Evolutionary conservation across 768 basidiomycete genomes (phyloP).

Genomic region (Suillus ampliporus): DNA sequence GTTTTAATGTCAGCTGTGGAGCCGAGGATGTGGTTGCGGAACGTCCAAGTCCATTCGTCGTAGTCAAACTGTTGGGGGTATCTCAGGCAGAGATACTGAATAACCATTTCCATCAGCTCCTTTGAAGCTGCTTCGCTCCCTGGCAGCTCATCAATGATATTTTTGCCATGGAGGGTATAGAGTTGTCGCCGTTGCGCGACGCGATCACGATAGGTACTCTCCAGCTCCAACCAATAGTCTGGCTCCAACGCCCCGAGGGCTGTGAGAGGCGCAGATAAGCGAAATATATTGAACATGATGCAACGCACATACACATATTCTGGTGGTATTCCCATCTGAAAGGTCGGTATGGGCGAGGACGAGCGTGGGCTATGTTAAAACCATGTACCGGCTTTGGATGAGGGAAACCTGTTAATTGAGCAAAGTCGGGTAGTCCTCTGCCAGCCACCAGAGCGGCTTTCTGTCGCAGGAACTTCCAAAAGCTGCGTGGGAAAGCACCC

Average conservation of each 20-base stretch:
- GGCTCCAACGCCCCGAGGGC: constrained; percentile 55
- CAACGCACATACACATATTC: constrained; percentile 51
- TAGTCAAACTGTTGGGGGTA: constrained; percentile 59
- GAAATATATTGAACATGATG: neutral
- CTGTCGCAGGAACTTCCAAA: constrained; percentile 4
- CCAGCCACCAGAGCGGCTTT: constrained; percentile 9
- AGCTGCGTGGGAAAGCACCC: neutral
- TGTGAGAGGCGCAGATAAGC: constrained; percentile 13
- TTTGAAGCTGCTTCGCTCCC: constrained; percentile 54
- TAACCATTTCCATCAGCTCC: constrained; percentile 60
- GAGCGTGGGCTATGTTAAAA: constrained; percentile 50
- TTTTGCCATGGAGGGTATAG: constrained; percentile 43
- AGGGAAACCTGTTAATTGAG: constrained; percentile 50
- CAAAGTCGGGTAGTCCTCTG: constrained; percentile 41
- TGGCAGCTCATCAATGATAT: constrained; percentile 51
- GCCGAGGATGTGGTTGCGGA: constrained; percentile 50
- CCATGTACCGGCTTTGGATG: constrained; percentile 45
- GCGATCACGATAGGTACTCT: constrained; percentile 53
- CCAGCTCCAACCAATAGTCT: constrained; percentile 63
- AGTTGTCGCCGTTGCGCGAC: constrained; percentile 49
- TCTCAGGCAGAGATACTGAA: constrained; percentile 61
- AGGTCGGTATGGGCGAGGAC: constrained; percentile 58
- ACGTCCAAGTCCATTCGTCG: constrained; percentile 39
- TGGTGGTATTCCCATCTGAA: constrained; percentile 63
- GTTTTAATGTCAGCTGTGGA: constrained; percentile 32